These are phyloP conservation scores for Turnera subulata DNA, from an alignment of 345 rosid genomes.

Conservation along the genomic window DNA sequence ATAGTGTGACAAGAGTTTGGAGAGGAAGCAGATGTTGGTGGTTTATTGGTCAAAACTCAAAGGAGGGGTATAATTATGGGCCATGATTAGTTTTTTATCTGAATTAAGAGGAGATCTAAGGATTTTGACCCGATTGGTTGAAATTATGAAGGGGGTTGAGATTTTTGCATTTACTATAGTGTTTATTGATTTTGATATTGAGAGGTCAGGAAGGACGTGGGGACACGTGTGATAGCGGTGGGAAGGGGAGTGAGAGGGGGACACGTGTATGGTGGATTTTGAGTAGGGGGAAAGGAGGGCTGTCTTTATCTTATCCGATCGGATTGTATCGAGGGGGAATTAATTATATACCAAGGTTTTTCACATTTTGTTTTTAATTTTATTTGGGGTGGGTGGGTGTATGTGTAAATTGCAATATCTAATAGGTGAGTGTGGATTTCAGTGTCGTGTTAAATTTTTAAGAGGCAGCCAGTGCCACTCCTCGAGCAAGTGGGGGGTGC, in stretches of 20 bases:
- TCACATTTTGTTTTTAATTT: not conserved
- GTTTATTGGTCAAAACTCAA: too few relatives aligned
- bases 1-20: not conserved
- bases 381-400: too few relatives aligned
- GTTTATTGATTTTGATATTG: not conserved
- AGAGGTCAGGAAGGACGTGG: slow-evolving; percentile 1
- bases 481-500: too few relatives aligned
- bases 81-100: not conserved
- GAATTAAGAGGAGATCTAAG: not conserved
- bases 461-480: too few relatives aligned
- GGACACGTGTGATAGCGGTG: slow-evolving; percentile 1
- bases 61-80: too few relatives aligned
- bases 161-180: slow-evolving; percentile 4
- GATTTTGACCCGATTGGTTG: too few relatives aligned
- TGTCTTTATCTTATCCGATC: slow-evolving; percentile 24
- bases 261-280: slow-evolving; percentile 24
- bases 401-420: too few relatives aligned
- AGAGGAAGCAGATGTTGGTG: not conserved
- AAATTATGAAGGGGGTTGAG: slow-evolving; percentile 8
- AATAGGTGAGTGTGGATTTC: too few relatives aligned
- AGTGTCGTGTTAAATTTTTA: too few relatives aligned
- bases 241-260: too few relatives aligned
- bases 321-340: slow-evolving; percentile 21
- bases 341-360: too few relatives aligned
- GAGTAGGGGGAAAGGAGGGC: not conserved